Base-by-base conservation (phyloP, 176 grass and related monocot species). In the Oryza coarctata region DNA sequence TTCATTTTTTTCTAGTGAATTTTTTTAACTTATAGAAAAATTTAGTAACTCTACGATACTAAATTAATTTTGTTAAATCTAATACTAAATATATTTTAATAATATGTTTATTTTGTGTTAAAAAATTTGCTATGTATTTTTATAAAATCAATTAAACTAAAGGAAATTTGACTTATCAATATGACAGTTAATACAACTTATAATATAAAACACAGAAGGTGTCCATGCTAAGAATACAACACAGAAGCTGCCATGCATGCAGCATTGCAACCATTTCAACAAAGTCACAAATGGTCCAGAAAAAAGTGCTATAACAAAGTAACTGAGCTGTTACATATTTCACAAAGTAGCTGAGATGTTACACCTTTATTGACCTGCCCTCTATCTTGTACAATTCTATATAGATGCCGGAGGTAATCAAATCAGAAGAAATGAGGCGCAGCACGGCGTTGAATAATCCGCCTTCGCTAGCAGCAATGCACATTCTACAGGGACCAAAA, bases 401-500 rank as follows among this genome's bases (percentile, higher is more conserved):
- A 67, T 67, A 50, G 20, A 68, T 50, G 28, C 77, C 63, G 7
- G 23, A 58, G 33, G 47, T 66, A 66, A 52, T 20, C 17, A 20
- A 65, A 71, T 82, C 30, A 72, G 73, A 73, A 79, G 20, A 72
- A 77, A 45, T n/a, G 5, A 14, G 28, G 83, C 20, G 22, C 71
- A 71, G 33, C 57, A 81, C 20, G 3, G 82, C 82, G 82, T 89
- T 33, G 81, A 89, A 85, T 76, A 89, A 45, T 52, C 82, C 77
- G 33, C 82, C 73, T 11, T 55, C 11, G 55, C 45, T 81, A 22
- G 23, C 55, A 43, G 11, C 2, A 34, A 89, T 85, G 81, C 47
- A 20, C 17, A 52, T 20, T 52, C 47, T 89, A 89, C 82, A 89
- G 50, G 40, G 60, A 47, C 25, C 11, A 63, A 76, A 9, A 71